phyloP scores from a whole-genome alignment of 2,329 filamentous ascomycete genomes.

The Exophiala oligosperma region DNA sequence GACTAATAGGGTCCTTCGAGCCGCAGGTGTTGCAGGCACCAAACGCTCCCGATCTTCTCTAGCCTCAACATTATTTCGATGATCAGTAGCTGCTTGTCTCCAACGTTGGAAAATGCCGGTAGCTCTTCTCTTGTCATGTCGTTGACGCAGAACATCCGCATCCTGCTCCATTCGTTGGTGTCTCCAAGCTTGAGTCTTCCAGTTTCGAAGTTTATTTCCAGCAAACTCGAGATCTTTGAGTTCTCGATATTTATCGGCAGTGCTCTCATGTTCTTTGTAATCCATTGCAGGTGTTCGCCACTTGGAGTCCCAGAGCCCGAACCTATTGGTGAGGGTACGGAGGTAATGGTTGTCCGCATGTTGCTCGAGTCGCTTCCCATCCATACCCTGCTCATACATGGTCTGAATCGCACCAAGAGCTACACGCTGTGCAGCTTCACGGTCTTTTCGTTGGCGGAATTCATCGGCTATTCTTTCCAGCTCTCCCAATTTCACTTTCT shows the following conservation, averaged over 20 bases:
- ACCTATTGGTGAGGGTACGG: constrained; percentile 9
- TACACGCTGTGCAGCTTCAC: constrained; percentile 10
- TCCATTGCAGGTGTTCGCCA: constrained; percentile 21
- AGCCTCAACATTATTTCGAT: constrained; percentile 1
- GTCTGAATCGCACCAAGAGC: constrained; percentile 17
- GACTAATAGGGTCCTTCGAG: constrained; percentile 20
- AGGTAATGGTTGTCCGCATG: constrained; percentile 11
- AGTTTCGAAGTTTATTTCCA: constrained; percentile 11
- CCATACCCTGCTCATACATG: constrained; percentile 17
- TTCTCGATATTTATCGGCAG: constrained; percentile 21
- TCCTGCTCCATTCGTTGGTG: constrained; percentile 20
- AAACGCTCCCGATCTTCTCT: constrained; percentile 9
- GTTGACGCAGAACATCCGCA: constrained; percentile 17
- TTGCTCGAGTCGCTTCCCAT: constrained; percentile 9
- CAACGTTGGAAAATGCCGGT: constrained; percentile 15
- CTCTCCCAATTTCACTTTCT: constrained; percentile 2
- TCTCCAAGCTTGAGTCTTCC: constrained; percentile 18
- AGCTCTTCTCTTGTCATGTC: constrained; percentile 21
- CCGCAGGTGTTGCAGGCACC: constrained; percentile 21
- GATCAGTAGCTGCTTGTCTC: constrained; percentile 8
- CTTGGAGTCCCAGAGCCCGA: constrained; percentile 19
- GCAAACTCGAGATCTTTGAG: constrained; percentile 14
- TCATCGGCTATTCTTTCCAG: constrained; percentile 16
- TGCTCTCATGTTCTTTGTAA: constrained; percentile 16
- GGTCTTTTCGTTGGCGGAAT: constrained; percentile 16